Evolutionary conservation across 2,329 filamentous ascomycete species (phyloP), one percentile per base, ranked within the genome.

Genomic region (Mycogone perniciosa): DNA sequence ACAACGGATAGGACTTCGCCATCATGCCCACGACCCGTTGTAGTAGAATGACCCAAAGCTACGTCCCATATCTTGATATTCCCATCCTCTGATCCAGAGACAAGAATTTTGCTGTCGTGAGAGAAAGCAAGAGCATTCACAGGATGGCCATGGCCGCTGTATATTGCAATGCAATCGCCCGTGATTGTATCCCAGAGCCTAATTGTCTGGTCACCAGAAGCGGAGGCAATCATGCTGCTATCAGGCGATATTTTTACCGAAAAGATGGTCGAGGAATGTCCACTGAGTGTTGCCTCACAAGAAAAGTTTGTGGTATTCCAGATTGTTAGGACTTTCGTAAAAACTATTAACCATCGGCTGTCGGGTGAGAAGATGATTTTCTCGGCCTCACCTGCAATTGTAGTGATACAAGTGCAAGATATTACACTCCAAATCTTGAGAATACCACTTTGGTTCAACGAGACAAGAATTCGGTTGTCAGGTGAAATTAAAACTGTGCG

Each of bases 31-130:
- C 39, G 39, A 0, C 30, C 4, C 4, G 3, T 6, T 4, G 9
- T 4, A 1, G 13, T 3, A 1, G 43, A 33, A 3, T 2, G 31
- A 27, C 5, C 29, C 0, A 44, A 11, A 1, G 1, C n/a, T 2
- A 27, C 6, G 34, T 51, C 50, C 50, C 44, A 51, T 3, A 51
- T 8, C 13, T 48, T 48, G 4, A 27, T 29, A 1, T 2, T 43
- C 5, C 29, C 29, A 8, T 38, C 7, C 0, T 3, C 0, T n/a
- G 46, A 39, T 1, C 6, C 10, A 0, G 49, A 51, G 7, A 51
- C 30, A 0, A 47, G 27, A 0, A 44, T 11, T 4, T 0, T 29
- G 2, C 41, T 33, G 13, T 47, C 40, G 29, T 10, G 1, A 3
- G 39, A 42, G 7, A 33, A 51, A 1, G 6, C 5, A 9, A 51